A percentile compares a stretch with the other conserved stretches of the same genome.
Evolutionary conservation across 345 rosid species (phyloP).

Genomic region (Litchi chinensis): DNA sequence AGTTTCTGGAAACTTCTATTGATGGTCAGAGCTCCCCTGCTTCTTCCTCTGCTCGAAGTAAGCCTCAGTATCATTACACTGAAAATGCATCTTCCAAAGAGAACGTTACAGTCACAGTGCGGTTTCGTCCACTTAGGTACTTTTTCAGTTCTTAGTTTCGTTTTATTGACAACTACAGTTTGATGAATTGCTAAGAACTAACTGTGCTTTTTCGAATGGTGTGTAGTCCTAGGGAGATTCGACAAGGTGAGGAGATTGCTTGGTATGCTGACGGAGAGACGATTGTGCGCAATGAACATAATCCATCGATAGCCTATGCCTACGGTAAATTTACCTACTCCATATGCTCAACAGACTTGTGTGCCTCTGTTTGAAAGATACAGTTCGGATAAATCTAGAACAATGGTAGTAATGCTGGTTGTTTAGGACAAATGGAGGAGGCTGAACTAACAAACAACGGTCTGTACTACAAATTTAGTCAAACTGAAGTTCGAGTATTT

Average conservation of each 20-base stretch:
- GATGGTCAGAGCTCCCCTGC: slow-evolving; percentile 97
- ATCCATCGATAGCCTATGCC: slow-evolving; percentile 88
- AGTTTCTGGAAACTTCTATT: slow-evolving; percentile 67
- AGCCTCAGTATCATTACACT: slow-evolving; percentile 66
- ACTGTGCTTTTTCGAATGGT: slow-evolving; percentile 25
- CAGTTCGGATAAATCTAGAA: neutral
- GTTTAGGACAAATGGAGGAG: neutral
- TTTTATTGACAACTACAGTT: slow-evolving; percentile 7
- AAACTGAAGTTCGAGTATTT: neutral
- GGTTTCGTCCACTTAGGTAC: slow-evolving; percentile 96
- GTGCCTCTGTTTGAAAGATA: neutral
- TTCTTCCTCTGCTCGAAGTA: slow-evolving; percentile 89
- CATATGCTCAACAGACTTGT: neutral
- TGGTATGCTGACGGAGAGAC: slow-evolving; percentile 99
- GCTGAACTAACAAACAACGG: neutral
- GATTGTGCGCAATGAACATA: slow-evolving; percentile 80
- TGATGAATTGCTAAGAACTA: slow-evolving; percentile 22
- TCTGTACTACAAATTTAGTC: neutral
- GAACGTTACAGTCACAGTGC: slow-evolving; percentile 91
- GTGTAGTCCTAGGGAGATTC: slow-evolving; percentile 89
- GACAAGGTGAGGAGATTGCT: slow-evolving; percentile 98
- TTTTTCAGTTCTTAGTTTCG: slow-evolving; percentile 2
- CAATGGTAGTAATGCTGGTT: neutral
- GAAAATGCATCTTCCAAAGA: slow-evolving; percentile 68
- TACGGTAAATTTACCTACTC: slow-evolving; percentile 59